Evolutionary conservation across 1,284 basidiomycete species (phyloP).

Genomic region (Trametes versicolor): DNA sequence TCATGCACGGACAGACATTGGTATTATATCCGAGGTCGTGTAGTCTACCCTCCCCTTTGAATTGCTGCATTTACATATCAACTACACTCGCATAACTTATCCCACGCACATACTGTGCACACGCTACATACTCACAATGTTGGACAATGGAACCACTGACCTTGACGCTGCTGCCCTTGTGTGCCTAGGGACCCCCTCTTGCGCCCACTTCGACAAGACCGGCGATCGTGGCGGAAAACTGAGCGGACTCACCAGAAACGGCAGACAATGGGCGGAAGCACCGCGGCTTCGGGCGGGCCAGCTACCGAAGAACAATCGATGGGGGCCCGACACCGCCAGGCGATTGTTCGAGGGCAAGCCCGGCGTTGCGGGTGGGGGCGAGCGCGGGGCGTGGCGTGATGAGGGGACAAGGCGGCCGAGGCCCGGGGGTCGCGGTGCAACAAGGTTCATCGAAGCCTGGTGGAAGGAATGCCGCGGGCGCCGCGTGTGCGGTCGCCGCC

Average conservation of each 20-base stretch:
- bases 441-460: constrained; percentile 26
- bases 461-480: constrained; percentile 12
- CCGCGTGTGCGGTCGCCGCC: constrained; percentile 15
- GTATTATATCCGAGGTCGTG: constrained; percentile 12
- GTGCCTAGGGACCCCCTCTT: background rate
- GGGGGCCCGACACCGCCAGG: constrained; percentile 4
- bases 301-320: constrained; percentile 19
- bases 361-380: constrained; percentile 20
- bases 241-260: constrained; percentile 22
- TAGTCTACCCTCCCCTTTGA: constrained; percentile 2
- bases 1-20: constrained; percentile 14
- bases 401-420: constrained; percentile 21
- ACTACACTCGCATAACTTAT: constrained; percentile 24
- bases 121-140: constrained; percentile 1
- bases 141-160: constrained; percentile 18
- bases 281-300: constrained; percentile 24
- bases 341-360: constrained; percentile 15
- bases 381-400: constrained; percentile 20
- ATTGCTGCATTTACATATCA: constrained; percentile 8
- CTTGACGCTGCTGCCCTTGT: background rate
- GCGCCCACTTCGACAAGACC: background rate
- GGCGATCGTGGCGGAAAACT: background rate
- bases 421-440: constrained; percentile 20
- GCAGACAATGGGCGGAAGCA: constrained; percentile 12
- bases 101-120: constrained; percentile 5